Evolutionary conservation across 164 flowering plant genomes (phyloP), one percentile per base, ranked within the genome.

Genomic region (Warburgia ugandensis): DNA sequence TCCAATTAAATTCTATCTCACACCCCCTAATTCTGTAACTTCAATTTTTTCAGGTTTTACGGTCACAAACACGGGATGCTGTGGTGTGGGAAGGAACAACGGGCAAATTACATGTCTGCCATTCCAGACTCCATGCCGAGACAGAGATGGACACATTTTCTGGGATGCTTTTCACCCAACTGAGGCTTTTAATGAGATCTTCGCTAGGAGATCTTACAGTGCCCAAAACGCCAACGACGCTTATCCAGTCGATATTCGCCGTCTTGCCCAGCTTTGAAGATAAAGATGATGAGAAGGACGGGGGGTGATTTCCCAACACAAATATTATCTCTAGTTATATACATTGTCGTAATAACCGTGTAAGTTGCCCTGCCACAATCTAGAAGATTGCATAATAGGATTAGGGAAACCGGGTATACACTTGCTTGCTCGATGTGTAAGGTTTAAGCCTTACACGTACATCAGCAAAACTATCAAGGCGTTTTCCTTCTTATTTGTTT

Each of bases 151-250:
- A 39, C 66, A 79, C 40, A n/a, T 83, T 16, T 85, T 81, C 48
- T 86, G 95, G 97, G 97, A 89, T 68, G 92, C 95, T 7, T 89
- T 77, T 36, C 97, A 89, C 57, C 95, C 97, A 5, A 58, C 76
- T 0, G 86, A 79, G 45, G 79, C 81, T 36, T 86, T 80, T 7
- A 85, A 89, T 50, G 27, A 52, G 6, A 32, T 89, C 8, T 52
- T 89, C 0, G 90, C 72, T 1, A 51, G 69, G 44, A 73, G 96
- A 64, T 68, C 83, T 0, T 84, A 76, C 64, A 55, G 68, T 5
- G 84, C 92, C n/a, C 62, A 78, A 42, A 58, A 69, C 16, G 4
- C 78, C 6, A 64, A 77, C 0, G 96, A 83, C 27, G 73, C 83
- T 23, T 74, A 79, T 64, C 92, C 96, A 0, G 36, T 72, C 20